A percentile compares a stretch with the other conserved stretches of the same genome.
phyloP scores from a whole-genome alignment of 2,329 filamentous ascomycete species.

The Sporothrix euskadiensis region DNA sequence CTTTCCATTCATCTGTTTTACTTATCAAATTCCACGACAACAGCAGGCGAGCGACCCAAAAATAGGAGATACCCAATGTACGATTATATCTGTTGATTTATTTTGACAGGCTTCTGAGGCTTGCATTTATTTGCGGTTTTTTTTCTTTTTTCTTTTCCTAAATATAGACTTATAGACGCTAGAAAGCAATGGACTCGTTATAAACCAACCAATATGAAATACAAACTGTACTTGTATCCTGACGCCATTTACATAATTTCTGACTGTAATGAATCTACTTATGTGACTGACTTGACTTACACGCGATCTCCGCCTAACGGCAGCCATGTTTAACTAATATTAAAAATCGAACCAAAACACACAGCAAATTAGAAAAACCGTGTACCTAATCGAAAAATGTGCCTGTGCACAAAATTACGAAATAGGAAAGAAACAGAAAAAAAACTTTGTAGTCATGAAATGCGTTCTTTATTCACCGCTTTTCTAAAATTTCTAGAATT shows the following conservation, averaged over 20 bases:
- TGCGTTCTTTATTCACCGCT: too few species aligned
- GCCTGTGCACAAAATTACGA: neutral
- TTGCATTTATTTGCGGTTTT: neutral
- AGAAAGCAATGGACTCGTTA: neutral
- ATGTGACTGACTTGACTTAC: neutral
- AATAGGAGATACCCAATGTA: slow-evolving; percentile 11
- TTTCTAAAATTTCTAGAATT: neutral
- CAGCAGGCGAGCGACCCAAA: slow-evolving; percentile 15
- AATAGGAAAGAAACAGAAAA: neutral
- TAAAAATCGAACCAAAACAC: neutral
- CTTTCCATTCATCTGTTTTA: neutral
- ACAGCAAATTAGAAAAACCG: neutral
- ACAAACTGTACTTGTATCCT: neutral
- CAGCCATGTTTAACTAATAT: neutral
- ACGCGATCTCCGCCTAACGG: neutral
- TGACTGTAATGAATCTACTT: neutral
- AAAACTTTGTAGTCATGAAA: neutral
- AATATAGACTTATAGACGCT: neutral
- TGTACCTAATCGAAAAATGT: neutral
- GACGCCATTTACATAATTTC: neutral
- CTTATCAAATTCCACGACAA: neutral
- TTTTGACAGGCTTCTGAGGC: neutral
- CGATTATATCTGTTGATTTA: slow-evolving; percentile 1
- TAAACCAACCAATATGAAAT: neutral
- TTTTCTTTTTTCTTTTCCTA: neutral